Evolutionary conservation across 805 yeast species (phyloP).

Genomic region (Sugiyamaella qingdaonensis): DNA sequence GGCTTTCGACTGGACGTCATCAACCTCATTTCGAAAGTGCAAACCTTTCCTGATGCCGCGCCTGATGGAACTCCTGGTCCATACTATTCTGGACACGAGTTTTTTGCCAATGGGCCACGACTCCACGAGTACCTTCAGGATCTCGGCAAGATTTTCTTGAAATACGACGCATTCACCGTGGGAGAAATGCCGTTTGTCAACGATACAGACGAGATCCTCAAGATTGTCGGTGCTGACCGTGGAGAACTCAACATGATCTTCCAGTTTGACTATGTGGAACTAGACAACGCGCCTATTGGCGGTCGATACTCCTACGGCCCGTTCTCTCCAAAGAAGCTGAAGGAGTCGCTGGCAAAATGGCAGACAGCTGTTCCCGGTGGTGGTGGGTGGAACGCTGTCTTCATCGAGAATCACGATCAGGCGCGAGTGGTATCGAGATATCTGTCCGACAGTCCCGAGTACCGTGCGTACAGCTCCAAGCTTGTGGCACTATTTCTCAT

Average conservation of each 20-base stretch:
- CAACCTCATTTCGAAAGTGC: constrained; percentile 49
- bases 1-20: constrained; percentile 58
- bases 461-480: constrained; percentile 43
- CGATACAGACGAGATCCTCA: constrained; percentile 23
- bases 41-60: constrained; percentile 46
- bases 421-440: constrained; percentile 51
- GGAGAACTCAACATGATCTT: constrained; percentile 28
- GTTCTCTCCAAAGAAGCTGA: neutral
- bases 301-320: neutral
- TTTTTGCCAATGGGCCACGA: constrained; percentile 46
- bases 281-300: neutral
- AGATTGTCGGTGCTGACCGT: constrained; percentile 24
- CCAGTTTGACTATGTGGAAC: constrained; percentile 21
- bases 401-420: constrained; percentile 57
- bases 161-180: constrained; percentile 52
- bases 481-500: constrained; percentile 44
- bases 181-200: constrained; percentile 50
- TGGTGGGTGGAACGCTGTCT: constrained; percentile 56
- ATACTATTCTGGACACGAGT: constrained; percentile 38
- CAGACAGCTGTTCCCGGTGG: constrained; percentile 40
- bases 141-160: constrained; percentile 40
- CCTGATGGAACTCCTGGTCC: constrained; percentile 39
- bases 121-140: constrained; percentile 57
- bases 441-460: constrained; percentile 40
- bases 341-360: constrained; percentile 2